Percentiles rank a stretch among this genome's conserved stretches.
phyloP scores from a whole-genome alignment of 805 yeast genomes.

The Brettanomyces custersianus region DNA sequence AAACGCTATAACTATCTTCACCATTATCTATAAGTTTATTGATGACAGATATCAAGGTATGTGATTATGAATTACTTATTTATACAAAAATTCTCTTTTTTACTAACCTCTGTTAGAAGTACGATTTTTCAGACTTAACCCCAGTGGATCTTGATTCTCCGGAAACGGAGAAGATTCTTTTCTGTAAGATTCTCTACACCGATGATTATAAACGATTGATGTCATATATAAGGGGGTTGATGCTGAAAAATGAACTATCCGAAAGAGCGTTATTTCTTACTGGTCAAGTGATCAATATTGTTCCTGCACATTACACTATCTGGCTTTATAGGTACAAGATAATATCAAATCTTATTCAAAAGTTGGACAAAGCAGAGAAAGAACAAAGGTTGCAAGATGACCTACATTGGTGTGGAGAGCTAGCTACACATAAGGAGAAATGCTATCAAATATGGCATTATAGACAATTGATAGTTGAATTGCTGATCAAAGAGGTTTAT shows the following conservation, averaged over 20 bases:
- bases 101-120: too few relatives aligned
- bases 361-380: background rate
- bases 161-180: slow-evolving; percentile 8
- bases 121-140: slow-evolving; percentile 9
- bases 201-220: slow-evolving; percentile 59
- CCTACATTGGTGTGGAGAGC: slow-evolving; percentile 68
- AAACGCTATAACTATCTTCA: too few relatives aligned
- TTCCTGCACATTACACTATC: slow-evolving; percentile 87
- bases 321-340: slow-evolving; percentile 69
- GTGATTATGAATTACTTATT: too few relatives aligned
- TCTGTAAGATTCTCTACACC: slow-evolving; percentile 63
- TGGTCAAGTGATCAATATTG: slow-evolving; percentile 47
- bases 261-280: slow-evolving; percentile 68
- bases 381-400: slow-evolving; percentile 35
- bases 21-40: too few relatives aligned
- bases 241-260: slow-evolving; percentile 51
- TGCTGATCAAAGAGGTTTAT: slow-evolving; percentile 8
- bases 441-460: slow-evolving; percentile 98
- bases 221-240: slow-evolving; percentile 52
- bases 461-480: slow-evolving; percentile 54
- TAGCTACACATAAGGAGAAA: slow-evolving; percentile 72
- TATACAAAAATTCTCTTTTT: too few relatives aligned
- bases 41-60: too few relatives aligned
- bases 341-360: slow-evolving; percentile 27
- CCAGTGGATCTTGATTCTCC: slow-evolving; percentile 8